Base-by-base conservation (phyloP, 202 grass and related monocot genomes). In the Schoenoplectus triqueter region DNA sequence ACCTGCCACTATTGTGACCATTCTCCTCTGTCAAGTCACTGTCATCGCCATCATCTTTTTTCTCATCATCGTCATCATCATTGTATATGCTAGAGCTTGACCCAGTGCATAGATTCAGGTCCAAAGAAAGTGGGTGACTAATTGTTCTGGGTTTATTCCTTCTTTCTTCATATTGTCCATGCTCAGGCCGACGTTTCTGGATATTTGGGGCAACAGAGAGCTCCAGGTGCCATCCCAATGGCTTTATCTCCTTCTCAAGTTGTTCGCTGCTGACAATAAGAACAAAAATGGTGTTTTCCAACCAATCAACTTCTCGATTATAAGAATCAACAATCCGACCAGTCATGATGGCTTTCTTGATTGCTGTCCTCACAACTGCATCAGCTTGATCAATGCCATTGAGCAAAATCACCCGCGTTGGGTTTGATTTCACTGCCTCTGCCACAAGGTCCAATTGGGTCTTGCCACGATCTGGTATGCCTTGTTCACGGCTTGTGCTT, bases 21-120 rank as follows among this genome's bases (percentile, higher is more conserved):
- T 84, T 85, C 73, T 95, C 92, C 67, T 90, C 89, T 42, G 94
- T 94, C 13, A 97, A 87, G 64, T 97, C 94, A n/a, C 92, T 94
- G 39, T 87, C 87, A 71, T 93, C 87, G 4, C 88, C 88, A 18
- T 86, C 88, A 17, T 90, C 66, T 50, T 70, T 81, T 60, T 81
- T 85, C 20, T 88, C 88, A 9, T 93, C 61, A 1, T 85, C 82
- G 10, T 31, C 55, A 31, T 82, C 87, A 0, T 85, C 21, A 22
- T 73, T 73, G 2, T 85, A 69, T 62, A 87, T 86, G 21, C 67
- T 22, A 5, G 75, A 88, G 18, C 31, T 49, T 10, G 85, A 86
- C 10, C 84, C 78, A 79, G 90, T 87, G 70, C 87, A 89, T 42
- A 98, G 41, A 41, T 98, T 98, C 65, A 98, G 50, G 79, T 98